A percentile compares a stretch with the other conserved stretches of the same genome.
Conservation (phyloP, 306 rosid species). For the Castanea sativa region DNA sequence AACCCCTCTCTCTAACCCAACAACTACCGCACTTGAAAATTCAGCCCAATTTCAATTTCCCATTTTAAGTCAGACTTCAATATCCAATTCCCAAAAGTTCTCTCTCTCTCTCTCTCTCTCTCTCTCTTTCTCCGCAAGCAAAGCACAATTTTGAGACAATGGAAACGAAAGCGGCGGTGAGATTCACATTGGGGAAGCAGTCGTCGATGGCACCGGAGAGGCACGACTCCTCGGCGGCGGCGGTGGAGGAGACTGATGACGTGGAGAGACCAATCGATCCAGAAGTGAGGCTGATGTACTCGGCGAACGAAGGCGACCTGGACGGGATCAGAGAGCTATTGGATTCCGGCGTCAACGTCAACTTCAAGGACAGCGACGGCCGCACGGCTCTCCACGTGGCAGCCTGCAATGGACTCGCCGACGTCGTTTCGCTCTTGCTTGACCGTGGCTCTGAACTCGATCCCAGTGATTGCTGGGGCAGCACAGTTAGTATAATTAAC, state of each 20-base stretch:
- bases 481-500: slow-evolving; percentile 50
- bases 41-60: no score
- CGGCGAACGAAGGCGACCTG: slow-evolving; percentile 72
- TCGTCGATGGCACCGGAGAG: slow-evolving; percentile 84
- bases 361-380: background rate
- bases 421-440: slow-evolving; percentile 67
- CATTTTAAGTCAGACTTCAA: no score
- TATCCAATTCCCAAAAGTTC: no score
- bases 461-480: slow-evolving; percentile 80
- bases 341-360: slow-evolving; percentile 60
- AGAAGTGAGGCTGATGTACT: slow-evolving; percentile 70
- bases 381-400: slow-evolving; percentile 91
- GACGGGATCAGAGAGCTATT: slow-evolving; percentile 73
- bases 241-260: slow-evolving; percentile 7
- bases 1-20: background rate
- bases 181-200: slow-evolving; percentile 75
- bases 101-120: no score
- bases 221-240: no score
- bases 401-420: slow-evolving; percentile 66
- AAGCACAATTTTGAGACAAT: slow-evolving; percentile 13
- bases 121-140: no score
- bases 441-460: slow-evolving; percentile 66
- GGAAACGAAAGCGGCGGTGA: slow-evolving; percentile 58
- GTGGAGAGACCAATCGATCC: slow-evolving; percentile 45
- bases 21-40: no score